Base-by-base conservation (phyloP, 2,329 filamentous ascomycete genomes). In the Scedosporium boydii region DNA sequence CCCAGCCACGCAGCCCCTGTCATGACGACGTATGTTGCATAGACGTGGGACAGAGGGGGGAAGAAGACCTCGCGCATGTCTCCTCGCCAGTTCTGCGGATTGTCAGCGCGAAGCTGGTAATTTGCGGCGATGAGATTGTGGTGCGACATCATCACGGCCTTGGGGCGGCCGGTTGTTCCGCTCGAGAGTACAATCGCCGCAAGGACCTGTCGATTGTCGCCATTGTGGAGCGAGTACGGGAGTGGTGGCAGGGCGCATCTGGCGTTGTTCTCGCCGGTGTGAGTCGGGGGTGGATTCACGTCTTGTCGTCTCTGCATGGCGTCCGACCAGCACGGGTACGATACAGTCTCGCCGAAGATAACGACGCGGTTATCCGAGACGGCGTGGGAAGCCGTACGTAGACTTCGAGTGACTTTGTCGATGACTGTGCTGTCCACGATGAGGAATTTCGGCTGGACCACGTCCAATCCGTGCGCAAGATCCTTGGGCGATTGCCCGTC, bases 131-230 rank as follows among this genome's bases (percentile, higher is more conserved):
- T 75, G 27, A 85, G 73, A 66, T 86, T 86, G 62, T 75, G 73
- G 68, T 88, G 86, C 0, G 82, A 81, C 51, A 86, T 75, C 64
- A 78, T 77, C 12, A 81, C 80, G 0, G 82, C 83, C 68, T 87
- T 88, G 0, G 85, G 84, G 2, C 86, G 70, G 0, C 83, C 83
- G 0, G 84, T 86, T 0, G 84, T 87, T 1, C 84, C 84, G 59
- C 78, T 82, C 66, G 62, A 63, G 29, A 63, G 27, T 21, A 59
- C 29, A n/a, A 59, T 34, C 6, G 57, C 57, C 12, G 57, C 27
- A 34, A 59, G 57, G 7, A 59, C 57, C 14, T 34, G 12, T 38
- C 27, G 16, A 16, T 38, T 44, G 18, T 59, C 57, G 3, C 57
- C 29, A 34, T 34, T 34, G 29, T 34, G 29, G 7, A 34, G 29